These are phyloP conservation scores for Torulaspora delbrueckii DNA, from an alignment of 805 yeast genomes.

Conservation along the genomic window DNA sequence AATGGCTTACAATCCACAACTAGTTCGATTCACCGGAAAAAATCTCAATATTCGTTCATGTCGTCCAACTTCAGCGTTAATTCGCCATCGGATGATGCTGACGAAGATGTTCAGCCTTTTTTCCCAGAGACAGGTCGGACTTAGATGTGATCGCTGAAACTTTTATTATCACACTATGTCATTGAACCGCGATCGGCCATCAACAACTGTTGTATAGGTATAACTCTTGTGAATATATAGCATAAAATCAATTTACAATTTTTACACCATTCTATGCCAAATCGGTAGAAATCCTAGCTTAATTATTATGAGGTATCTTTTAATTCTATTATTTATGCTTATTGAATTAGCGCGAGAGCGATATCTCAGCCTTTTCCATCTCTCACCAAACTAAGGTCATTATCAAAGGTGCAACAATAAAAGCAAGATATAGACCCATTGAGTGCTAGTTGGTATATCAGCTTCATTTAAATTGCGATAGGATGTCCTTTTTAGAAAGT, in stretches of 20 bases:
- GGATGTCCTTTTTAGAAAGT: constrained; percentile 45
- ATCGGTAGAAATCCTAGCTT: neutral
- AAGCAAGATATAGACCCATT: neutral
- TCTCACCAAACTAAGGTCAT: neutral
- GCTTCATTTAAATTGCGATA: neutral
- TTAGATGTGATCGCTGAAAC: neutral
- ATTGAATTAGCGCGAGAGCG: neutral
- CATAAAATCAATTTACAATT: neutral
- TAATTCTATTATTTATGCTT: neutral
- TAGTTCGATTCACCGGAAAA: neutral
- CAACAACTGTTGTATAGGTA: neutral
- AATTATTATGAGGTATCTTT: neutral
- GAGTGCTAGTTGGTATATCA: neutral
- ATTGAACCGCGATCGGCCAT: neutral
- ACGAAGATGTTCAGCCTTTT: constrained; percentile 14
- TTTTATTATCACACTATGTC: neutral
- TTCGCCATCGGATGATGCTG: constrained; percentile 1
- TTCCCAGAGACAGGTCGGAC: constrained; percentile 8
- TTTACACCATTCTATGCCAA: no score
- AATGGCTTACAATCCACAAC: constrained; percentile 3
- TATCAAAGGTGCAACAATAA: neutral
- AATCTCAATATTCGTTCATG: constrained; percentile 1
- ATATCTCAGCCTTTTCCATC: neutral
- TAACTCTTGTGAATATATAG: neutral
- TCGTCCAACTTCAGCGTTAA: neutral